Evolutionary conservation across 2,329 filamentous ascomycete genomes (phyloP).

Genomic region (Xenoacremonium recifei): DNA sequence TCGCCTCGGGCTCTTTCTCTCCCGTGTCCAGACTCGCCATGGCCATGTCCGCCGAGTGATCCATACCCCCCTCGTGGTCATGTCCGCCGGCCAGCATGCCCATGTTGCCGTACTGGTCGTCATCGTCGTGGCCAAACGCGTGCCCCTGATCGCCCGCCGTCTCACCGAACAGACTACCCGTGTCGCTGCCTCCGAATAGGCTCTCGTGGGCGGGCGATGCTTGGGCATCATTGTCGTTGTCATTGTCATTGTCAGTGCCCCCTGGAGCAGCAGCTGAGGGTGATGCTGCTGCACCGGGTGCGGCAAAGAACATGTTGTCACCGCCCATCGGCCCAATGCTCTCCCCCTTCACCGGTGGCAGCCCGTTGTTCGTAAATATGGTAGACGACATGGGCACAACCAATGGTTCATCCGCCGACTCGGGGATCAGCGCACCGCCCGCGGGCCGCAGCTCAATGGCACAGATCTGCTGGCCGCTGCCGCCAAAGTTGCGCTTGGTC

Average conservation of each 20-base stretch:
- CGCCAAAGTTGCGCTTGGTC: slow-evolving; percentile 71
- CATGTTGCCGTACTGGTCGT: slow-evolving; percentile 70
- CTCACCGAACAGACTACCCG: slow-evolving; percentile 87
- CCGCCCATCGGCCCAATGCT: slow-evolving; percentile 24
- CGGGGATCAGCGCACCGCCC: slow-evolving; percentile 72
- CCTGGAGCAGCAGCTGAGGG: too few relatives aligned
- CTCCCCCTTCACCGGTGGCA: slow-evolving; percentile 54
- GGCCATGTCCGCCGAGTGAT: slow-evolving; percentile 43
- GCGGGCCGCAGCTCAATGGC: slow-evolving; percentile 82
- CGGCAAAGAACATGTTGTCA: slow-evolving; percentile 13
- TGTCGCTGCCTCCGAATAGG: slow-evolving; percentile 76
- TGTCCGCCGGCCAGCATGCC: slow-evolving; percentile 56
- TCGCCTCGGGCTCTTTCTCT: slow-evolving; percentile 25
- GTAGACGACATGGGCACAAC: slow-evolving; percentile 63
- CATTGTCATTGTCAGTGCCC: slow-evolving; percentile 18
- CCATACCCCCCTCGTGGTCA: slow-evolving; percentile 40
- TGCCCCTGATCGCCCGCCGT: slow-evolving; percentile 52
- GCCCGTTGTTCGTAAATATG: slow-evolving; percentile 72
- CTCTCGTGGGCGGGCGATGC: slow-evolving; percentile 73
- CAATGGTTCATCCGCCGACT: slow-evolving; percentile 61
- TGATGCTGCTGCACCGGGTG: too few relatives aligned
- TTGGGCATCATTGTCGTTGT: slow-evolving; percentile 49
- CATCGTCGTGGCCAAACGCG: slow-evolving; percentile 80
- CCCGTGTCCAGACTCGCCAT: slow-evolving; percentile 34
- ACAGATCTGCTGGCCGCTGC: slow-evolving; percentile 80